Evolutionary conservation across 331 rosid species (phyloP).

Genomic region (Ulmus americana): DNA sequence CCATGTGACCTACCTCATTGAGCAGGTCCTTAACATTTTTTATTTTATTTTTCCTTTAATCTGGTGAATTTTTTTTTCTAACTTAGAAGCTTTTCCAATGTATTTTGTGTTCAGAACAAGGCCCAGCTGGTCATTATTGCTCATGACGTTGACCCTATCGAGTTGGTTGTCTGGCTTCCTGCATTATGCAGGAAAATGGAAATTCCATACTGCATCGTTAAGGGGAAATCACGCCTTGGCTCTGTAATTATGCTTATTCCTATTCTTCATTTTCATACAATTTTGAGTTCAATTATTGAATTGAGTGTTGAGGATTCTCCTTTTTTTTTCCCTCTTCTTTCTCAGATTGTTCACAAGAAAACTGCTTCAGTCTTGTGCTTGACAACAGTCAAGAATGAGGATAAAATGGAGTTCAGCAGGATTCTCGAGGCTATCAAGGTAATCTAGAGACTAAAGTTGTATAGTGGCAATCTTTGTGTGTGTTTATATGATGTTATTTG

Average conservation of each 20-base stretch:
- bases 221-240: conserved; percentile 44
- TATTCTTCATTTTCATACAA: neutral
- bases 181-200: conserved; percentile 53
- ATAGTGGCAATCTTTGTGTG: no score
- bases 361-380: conserved; percentile 46
- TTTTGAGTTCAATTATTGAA: neutral
- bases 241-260: conserved; percentile 20
- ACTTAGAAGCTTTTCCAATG: neutral
- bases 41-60: neutral
- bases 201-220: conserved; percentile 49
- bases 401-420: conserved; percentile 44
- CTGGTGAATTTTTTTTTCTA: neutral
- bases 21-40: conserved; percentile 25
- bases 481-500: no score
- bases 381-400: conserved; percentile 48
- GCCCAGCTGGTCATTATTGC: conserved; percentile 48
- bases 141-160: conserved; percentile 47
- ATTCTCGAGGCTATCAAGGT: conserved; percentile 49
- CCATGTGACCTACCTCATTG: conserved; percentile 41
- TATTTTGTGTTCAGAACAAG: conserved; percentile 33
- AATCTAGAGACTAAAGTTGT: no score
- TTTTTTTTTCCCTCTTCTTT: no score
- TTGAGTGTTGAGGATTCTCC: neutral
- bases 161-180: conserved; percentile 53
- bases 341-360: conserved; percentile 43